phyloP scores from a whole-genome alignment of 78 protist genomes.

The Protostelium mycophagum region DNA sequence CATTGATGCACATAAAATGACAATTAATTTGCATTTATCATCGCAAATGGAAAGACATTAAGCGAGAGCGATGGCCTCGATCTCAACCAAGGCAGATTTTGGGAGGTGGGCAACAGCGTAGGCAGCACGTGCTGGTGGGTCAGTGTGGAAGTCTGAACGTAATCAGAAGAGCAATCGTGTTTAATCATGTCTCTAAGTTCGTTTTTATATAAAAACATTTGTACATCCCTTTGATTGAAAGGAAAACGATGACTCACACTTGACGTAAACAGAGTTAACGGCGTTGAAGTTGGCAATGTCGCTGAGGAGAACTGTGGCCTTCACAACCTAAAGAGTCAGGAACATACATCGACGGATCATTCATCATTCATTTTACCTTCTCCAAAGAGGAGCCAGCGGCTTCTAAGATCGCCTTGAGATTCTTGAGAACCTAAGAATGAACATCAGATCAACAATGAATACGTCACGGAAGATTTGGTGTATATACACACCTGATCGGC shows the following conservation, averaged over 20 bases:
- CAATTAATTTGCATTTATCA: too few relatives aligned
- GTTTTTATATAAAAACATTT: background rate
- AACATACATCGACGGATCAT: too few relatives aligned
- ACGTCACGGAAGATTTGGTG: background rate
- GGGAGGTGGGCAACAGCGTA: constrained; percentile 62
- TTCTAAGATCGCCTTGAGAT: constrained; percentile 61
- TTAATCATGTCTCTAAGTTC: too few relatives aligned
- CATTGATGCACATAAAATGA: too few relatives aligned
- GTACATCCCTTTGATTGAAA: background rate
- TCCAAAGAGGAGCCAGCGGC: constrained; percentile 66
- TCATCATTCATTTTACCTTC: constrained; percentile 15
- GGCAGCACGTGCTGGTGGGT: constrained; percentile 60
- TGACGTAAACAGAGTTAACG: constrained; percentile 69
- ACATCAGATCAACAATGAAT: background rate
- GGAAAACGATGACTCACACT: constrained; percentile 20
- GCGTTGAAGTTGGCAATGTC: constrained; percentile 72
- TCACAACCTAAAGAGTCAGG: constrained; percentile 43
- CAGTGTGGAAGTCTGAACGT: constrained; percentile 30
- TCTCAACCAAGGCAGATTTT: constrained; percentile 5
- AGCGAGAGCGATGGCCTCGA: background rate
- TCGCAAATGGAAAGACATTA: too few relatives aligned
- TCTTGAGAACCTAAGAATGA: constrained; percentile 42
- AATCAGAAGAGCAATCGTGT: background rate
- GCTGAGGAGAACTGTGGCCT: constrained; percentile 61
- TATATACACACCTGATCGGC: background rate